Conservation (phyloP, 768 basidiomycete species). For the Agrocybe chaxingu region DNA sequence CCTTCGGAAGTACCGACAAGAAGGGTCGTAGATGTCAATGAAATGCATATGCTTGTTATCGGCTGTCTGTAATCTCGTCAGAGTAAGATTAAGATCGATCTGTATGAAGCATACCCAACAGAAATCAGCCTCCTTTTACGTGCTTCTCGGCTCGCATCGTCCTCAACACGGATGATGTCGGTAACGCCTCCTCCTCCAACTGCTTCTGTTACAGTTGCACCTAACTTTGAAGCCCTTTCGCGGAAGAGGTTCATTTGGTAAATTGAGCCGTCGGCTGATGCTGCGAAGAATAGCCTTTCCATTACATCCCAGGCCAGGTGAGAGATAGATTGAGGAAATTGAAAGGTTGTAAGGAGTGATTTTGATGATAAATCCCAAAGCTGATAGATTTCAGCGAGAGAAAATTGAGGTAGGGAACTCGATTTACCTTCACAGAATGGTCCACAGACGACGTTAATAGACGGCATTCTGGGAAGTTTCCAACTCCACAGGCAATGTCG, state of each 20-base stretch:
- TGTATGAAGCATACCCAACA: constrained; percentile 48
- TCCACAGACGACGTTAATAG: constrained; percentile 82
- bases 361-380: constrained; percentile 79
- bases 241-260: constrained; percentile 80
- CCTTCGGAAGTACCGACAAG: constrained; percentile 79
- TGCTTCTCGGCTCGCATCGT: constrained; percentile 43
- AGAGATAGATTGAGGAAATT: constrained; percentile 75
- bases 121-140: constrained; percentile 63
- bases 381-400: constrained; percentile 32
- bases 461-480: constrained; percentile 73
- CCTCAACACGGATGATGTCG: constrained; percentile 69
- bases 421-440: constrained; percentile 81
- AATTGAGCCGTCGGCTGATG: constrained; percentile 69
- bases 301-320: constrained; percentile 75
- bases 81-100: not conserved
- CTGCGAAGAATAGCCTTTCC: constrained; percentile 88
- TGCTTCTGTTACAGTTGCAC: constrained; percentile 57
- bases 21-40: constrained; percentile 72
- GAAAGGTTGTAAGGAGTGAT: constrained; percentile 80
- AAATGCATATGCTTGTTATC: constrained; percentile 72
- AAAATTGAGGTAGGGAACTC: constrained; percentile 5
- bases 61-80: constrained; percentile 50
- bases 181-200: constrained; percentile 70
- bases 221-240: constrained; percentile 51
- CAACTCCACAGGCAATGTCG: constrained; percentile 77